These are phyloP conservation scores for Hymenoscyphus repandus DNA, from an alignment of 2,329 filamentous ascomycete species.

Conservation along the genomic window DNA sequence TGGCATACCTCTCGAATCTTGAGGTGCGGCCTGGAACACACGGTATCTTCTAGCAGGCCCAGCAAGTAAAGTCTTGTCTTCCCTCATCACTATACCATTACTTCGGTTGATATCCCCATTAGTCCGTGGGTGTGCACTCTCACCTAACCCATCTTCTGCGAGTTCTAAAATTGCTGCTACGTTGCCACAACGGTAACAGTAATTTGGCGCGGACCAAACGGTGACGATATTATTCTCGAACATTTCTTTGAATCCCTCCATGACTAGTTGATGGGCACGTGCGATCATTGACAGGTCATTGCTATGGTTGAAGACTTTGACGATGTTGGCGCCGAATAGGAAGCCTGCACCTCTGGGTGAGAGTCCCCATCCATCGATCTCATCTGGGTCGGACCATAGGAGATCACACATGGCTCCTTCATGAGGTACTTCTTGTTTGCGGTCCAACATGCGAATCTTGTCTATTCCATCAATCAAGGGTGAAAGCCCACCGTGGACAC, in stretches of 20 bases:
- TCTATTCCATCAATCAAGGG: constrained; percentile 91
- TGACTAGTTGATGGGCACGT: constrained; percentile 92
- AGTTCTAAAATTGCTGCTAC: constrained; percentile 93
- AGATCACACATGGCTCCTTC: constrained; percentile 99
- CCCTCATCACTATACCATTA: constrained; percentile 46
- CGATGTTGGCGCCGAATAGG: constrained; percentile 91
- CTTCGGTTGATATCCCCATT: constrained; percentile 48
- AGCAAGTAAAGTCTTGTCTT: constrained; percentile 46
- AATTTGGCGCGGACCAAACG: constrained; percentile 97
- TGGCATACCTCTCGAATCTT: constrained; percentile 95
- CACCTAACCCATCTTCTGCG: constrained; percentile 78
- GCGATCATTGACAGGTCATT: constrained; percentile 92
- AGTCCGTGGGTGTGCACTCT: constrained; percentile 36
- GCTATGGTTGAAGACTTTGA: constrained; percentile 90
- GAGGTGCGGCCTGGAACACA: constrained; percentile 93
- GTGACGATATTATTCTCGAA: constrained; percentile 94
- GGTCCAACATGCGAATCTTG: constrained; percentile 89
- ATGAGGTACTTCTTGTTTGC: constrained; percentile 97
- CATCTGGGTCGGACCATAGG: constrained; percentile 95
- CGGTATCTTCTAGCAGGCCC: constrained; percentile 87
- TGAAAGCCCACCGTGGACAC: constrained; percentile 89
- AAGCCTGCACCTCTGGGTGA: constrained; percentile 77
- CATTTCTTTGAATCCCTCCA: constrained; percentile 99
- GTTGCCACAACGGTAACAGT: constrained; percentile 89
- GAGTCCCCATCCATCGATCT: constrained; percentile 94